Evolutionary conservation across 2,329 filamentous ascomycete species (phyloP), one percentile per base, ranked within the genome.

Genomic region (Helminthosporium solani): DNA sequence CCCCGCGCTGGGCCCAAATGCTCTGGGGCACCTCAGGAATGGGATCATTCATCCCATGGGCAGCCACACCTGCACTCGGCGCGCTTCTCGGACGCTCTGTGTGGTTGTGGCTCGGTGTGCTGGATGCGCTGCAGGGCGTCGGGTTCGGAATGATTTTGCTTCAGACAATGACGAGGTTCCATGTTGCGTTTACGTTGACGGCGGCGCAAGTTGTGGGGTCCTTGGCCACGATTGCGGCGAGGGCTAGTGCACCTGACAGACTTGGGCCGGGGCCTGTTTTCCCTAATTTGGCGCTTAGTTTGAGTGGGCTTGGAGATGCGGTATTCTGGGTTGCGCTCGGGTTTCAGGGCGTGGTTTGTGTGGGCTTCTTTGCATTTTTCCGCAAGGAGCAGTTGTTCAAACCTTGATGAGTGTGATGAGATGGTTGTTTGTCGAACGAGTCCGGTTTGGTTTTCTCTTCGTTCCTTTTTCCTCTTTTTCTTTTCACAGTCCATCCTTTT

Each of bases 61-160:
- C 79, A 6, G 80, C 80, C 31, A 70, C 72, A 2, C 76, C 78
- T 15, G 66, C 79, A 0, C 73, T 76, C 7, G 76, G 78, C 2
- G 80, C 83, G 0, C 62, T 86, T 1, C 66, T 82, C 7, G 79
- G 80, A 2, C 74, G 83, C 33, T 70, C 73, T 44, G 67, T 86
- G 3, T 86, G 84, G 83, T 73, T 86, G 9, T 87, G 83, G 83
- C 76, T 87, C 0, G 84, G 84, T 33, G 75, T 85, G 3, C 72
- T 86, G 8, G 84, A 87, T 55, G 76, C 80, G 8, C 69, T 86
- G 6, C 84, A 87, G 62, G 82, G 82, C 31, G 78, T 86, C 2
- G 84, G 84, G 2, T 79, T 86, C 44, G 84, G 84, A 43, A 86
- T 86, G 82, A 81, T 86, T 41, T 71, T 87, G 3, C 67, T 86